Base-by-base conservation (phyloP, 257 asterid genomes). In the Fraxinus anomala region DNA sequence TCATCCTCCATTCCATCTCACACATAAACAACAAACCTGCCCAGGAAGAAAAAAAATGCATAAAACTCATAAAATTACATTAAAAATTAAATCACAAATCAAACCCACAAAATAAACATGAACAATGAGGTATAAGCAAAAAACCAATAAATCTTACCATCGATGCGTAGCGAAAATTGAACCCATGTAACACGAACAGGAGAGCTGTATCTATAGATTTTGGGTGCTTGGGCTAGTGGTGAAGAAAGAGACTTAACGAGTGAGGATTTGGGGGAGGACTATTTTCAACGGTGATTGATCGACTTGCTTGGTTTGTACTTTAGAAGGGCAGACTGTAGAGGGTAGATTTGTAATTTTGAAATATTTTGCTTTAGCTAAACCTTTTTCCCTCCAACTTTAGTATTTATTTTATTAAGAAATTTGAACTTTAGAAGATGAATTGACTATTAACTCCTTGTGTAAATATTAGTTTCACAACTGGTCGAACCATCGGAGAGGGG, bases 151-250 rank as follows among this genome's bases (percentile, higher is more conserved):
- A 73, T 61, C 79, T 54, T 54, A 88, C 87, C 90, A 86, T 84
- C 77, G 89, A 72, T 70, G 83, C 16, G 47, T 61, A 16, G 8
- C 69, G 36, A 40, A 74, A 74, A 37, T 72, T 86, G 28, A 76
- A 78, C 80, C 73, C 81, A 34, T 54, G 77, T 67, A 79, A 85
- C 70, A 77, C 85, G 84, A 77, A 83, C 83, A 82, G 81, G 79
- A 75, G 79, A 75, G 88, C 79, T 76, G 84, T 83, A 79, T 75
- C 82, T 75, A 83, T 51, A 79, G 80, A 82, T 76, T 76, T 84
- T 76, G 39, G 78, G 71, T 12, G 63, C 24, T 21, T 19, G 36
- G 40, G 73, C 65, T 39, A 70, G 72, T 74, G 65, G 2, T 5
- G 65, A 54, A 54, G 63, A 74, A 44, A 76, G 67, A 31, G 56